These are phyloP conservation scores for Spergularia azorica DNA, from an alignment of 179 eudicot genomes.

Conservation along the genomic window DNA sequence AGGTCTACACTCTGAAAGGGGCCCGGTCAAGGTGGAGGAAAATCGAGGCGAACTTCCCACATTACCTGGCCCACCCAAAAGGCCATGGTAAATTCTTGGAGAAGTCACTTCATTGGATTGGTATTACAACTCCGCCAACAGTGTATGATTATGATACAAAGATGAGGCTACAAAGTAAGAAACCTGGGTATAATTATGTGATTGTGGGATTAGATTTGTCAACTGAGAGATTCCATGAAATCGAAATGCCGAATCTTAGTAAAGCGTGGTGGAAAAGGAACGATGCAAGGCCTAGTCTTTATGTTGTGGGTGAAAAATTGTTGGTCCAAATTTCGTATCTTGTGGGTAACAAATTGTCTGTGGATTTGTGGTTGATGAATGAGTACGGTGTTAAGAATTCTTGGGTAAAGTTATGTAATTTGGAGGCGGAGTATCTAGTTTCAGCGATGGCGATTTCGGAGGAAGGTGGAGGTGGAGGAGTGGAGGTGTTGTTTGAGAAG, in stretches of 20 bases:
- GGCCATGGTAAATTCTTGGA: no score
- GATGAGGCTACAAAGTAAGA: neutral
- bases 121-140: neutral
- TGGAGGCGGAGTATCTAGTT: neutral
- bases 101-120: no score
- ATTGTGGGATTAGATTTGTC: neutral
- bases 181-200: neutral
- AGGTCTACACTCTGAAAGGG: no score
- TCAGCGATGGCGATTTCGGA: neutral
- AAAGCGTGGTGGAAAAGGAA: neutral
- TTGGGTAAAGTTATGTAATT: neutral
- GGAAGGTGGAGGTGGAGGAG: neutral
- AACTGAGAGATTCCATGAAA: neutral
- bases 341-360: neutral
- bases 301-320: neutral
- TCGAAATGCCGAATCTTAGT: neutral
- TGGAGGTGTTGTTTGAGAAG: neutral
- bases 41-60: no score
- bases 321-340: neutral
- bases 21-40: no score
- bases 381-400: neutral
- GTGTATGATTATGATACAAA: neutral
- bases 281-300: neutral
- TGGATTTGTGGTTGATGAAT: neutral
- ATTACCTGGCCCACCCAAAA: no score